Evolutionary conservation across 2,329 filamentous ascomycete species (phyloP).

Genomic region (Grosmannia huntii): DNA sequence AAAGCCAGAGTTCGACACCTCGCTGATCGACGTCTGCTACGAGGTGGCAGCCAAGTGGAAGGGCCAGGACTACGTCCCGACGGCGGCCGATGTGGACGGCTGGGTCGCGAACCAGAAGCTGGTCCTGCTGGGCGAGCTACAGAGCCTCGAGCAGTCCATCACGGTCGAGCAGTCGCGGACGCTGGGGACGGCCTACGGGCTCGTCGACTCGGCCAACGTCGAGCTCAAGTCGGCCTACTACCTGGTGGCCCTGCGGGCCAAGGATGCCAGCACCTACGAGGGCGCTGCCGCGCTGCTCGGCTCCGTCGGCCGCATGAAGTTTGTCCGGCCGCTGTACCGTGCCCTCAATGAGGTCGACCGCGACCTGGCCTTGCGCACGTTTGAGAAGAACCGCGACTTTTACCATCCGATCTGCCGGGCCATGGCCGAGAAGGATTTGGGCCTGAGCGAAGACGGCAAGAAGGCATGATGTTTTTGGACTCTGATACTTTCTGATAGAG

Average conservation of each 20-base stretch:
- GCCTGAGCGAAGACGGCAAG: conserved; percentile 15
- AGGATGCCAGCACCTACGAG: conserved; percentile 54
- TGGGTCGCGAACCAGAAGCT: conserved; percentile 83
- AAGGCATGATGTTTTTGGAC: too few relatives aligned
- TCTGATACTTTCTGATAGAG: too few relatives aligned
- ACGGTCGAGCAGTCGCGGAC: conserved; percentile 50
- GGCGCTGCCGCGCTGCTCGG: conserved; percentile 65
- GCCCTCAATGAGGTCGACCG: conserved; percentile 63
- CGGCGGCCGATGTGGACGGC: conserved; percentile 51
- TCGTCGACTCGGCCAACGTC: conserved; percentile 65
- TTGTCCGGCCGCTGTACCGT: conserved; percentile 75
- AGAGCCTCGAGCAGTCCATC: conserved; percentile 53
- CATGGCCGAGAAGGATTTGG: conserved; percentile 78
- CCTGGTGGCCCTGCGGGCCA: conserved; percentile 62
- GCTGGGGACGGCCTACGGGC: conserved; percentile 64
- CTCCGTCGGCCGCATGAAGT: conserved; percentile 90
- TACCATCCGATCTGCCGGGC: conserved; percentile 88
- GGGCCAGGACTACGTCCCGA: conserved; percentile 48
- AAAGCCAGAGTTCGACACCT: conserved; percentile 84
- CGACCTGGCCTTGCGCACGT: conserved; percentile 65
- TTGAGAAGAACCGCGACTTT: conserved; percentile 77
- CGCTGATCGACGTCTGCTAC: conserved; percentile 76
- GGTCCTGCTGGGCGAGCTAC: conserved; percentile 75
- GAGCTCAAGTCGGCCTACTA: conserved; percentile 77
- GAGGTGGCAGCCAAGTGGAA: conserved; percentile 73